phyloP scores from a whole-genome alignment of 768 basidiomycete species.

The Mycena filopes region DNA sequence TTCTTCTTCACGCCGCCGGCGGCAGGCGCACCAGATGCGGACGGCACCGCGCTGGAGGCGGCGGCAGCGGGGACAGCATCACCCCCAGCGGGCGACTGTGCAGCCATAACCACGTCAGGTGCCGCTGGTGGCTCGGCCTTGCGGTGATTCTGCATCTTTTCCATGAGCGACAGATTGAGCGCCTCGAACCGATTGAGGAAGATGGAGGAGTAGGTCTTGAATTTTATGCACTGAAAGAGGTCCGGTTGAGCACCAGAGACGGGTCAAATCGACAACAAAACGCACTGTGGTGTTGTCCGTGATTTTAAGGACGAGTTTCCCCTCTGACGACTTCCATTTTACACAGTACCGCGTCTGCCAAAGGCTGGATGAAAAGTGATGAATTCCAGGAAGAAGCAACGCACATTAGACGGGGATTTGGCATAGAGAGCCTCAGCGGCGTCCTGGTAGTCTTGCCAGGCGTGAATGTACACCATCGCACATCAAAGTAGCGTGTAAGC shows the following conservation, averaged over 20 bases:
- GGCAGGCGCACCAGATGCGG: conserved; percentile 45
- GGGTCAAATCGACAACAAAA: conserved; percentile 27
- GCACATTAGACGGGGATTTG: conserved; percentile 80
- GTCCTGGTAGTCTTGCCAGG: conserved; percentile 92
- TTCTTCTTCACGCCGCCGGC: conserved; percentile 83
- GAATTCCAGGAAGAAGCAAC: conserved; percentile 36
- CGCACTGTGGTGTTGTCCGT: conserved; percentile 90
- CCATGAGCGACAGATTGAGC: conserved; percentile 86
- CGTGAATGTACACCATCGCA: conserved; percentile 89
- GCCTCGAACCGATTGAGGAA: conserved; percentile 97
- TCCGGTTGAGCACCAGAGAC: conserved; percentile 1
- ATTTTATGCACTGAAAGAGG: conserved; percentile 84
- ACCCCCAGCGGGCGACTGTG: conserved; percentile 32
- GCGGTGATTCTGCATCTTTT: conserved; percentile 83
- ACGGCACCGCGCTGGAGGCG: conserved; percentile 44
- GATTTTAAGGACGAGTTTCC: conserved; percentile 91
- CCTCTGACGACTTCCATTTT: conserved; percentile 89
- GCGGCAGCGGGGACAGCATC: conserved; percentile 36
- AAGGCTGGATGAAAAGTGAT: neutral
- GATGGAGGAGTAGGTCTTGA: conserved; percentile 94
- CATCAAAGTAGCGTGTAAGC: conserved; percentile 46
- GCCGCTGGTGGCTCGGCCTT: conserved; percentile 36
- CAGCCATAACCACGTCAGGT: conserved; percentile 28
- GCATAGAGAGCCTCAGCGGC: conserved; percentile 88
- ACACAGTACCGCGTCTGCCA: conserved; percentile 87